Evolutionary conservation across 108 stramenopile species (phyloP).

Genomic region (Cylindrotheca closterium): DNA sequence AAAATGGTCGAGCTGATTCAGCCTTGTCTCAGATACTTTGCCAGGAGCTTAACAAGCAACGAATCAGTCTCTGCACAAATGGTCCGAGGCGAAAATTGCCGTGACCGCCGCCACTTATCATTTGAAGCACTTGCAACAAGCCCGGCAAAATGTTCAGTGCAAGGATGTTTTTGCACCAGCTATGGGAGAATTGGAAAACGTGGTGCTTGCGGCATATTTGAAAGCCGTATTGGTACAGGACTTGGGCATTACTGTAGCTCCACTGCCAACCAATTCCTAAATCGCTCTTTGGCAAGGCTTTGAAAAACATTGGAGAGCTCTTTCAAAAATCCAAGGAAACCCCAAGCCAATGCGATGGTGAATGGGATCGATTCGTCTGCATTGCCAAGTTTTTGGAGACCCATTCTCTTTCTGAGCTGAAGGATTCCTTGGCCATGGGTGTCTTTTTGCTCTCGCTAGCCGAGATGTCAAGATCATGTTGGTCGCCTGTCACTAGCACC

Average conservation of each 20-base stretch:
- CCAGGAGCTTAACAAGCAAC: slow-evolving; percentile 55
- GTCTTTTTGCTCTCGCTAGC: slow-evolving; percentile 64
- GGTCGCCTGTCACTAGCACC: slow-evolving; percentile 23
- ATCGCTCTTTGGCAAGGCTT: slow-evolving; percentile 58
- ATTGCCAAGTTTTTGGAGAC: slow-evolving; percentile 62
- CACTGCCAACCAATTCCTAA: slow-evolving; percentile 64
- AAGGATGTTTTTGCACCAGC: slow-evolving; percentile 50
- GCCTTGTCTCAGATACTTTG: slow-evolving; percentile 48
- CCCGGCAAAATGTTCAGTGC: slow-evolving; percentile 66
- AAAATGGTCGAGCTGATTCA: slow-evolving; percentile 66
- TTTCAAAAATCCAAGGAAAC: slow-evolving; percentile 24
- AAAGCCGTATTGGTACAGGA: slow-evolving; percentile 38
- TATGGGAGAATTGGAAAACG: slow-evolving; percentile 73
- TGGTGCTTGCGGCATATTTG: slow-evolving; percentile 54
- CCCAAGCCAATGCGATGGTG: slow-evolving; percentile 10
- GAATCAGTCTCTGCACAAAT: slow-evolving; percentile 75
- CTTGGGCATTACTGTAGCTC: slow-evolving; percentile 43
- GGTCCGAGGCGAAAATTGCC: slow-evolving; percentile 83
- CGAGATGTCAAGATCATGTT: slow-evolving; percentile 61
- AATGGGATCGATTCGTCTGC: slow-evolving; percentile 60
- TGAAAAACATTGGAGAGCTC: slow-evolving; percentile 28
- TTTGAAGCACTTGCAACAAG: slow-evolving; percentile 61
- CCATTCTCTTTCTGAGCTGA: slow-evolving; percentile 62
- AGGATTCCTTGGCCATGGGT: slow-evolving; percentile 55
- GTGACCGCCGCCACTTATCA: slow-evolving; percentile 71